Evolutionary conservation across 768 basidiomycete species (phyloP).

Genomic region (Lentinus brumalis): DNA sequence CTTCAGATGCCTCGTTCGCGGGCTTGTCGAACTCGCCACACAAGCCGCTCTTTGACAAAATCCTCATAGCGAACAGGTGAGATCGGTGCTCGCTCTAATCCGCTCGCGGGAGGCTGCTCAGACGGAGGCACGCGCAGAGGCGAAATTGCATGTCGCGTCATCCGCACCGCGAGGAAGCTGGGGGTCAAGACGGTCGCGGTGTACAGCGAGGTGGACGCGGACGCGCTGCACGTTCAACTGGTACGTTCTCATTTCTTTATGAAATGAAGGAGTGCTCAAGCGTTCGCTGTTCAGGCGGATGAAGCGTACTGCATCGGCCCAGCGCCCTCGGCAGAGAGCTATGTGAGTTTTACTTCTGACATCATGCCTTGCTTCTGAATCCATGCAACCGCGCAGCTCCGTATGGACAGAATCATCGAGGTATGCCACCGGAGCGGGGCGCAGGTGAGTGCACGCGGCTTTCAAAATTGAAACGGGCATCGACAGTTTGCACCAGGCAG

Average conservation of each 20-base stretch:
- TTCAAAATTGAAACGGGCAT: not conserved
- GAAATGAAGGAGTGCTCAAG: not conserved
- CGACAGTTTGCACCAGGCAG: constrained; percentile 52
- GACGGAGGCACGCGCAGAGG: constrained; percentile 51
- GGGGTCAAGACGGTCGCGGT: constrained; percentile 93
- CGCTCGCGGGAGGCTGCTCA: not conserved
- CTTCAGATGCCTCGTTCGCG: not conserved
- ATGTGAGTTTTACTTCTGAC: constrained; percentile 53
- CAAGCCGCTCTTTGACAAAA: constrained; percentile 81
- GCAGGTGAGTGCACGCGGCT: constrained; percentile 55
- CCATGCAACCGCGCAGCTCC: constrained; percentile 50
- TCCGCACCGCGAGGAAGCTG: constrained; percentile 83
- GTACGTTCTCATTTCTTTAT: constrained; percentile 38
- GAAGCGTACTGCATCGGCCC: constrained; percentile 77
- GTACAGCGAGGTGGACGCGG: constrained; percentile 83
- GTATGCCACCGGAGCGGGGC: constrained; percentile 82
- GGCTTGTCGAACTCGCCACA: not conserved
- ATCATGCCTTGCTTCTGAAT: not conserved
- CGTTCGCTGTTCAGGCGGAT: constrained; percentile 43
- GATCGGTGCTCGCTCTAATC: constrained; percentile 6
- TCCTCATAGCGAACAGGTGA: constrained; percentile 88
- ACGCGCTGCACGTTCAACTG: constrained; percentile 81
- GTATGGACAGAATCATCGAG: constrained; percentile 87
- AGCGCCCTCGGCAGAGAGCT: constrained; percentile 86
- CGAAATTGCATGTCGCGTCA: constrained; percentile 95